Conservation (phyloP, 2,329 filamentous ascomycete species). For the Verruconis gallopava region DNA sequence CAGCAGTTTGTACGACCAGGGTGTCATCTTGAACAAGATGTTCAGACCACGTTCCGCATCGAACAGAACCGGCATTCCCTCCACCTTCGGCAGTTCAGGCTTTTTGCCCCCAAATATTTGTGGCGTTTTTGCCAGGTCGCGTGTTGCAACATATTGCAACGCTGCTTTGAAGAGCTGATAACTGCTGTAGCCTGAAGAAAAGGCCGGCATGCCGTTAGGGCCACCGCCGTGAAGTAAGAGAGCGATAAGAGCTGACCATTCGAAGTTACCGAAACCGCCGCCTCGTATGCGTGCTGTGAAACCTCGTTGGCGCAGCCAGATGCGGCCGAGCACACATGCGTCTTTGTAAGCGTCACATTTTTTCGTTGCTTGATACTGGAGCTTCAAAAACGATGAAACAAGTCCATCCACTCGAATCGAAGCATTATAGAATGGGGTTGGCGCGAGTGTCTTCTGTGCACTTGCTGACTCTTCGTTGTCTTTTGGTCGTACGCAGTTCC, state of each 20-base stretch:
- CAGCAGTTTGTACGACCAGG: constrained; percentile 67
- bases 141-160: constrained; percentile 71
- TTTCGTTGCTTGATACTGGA: constrained; percentile 56
- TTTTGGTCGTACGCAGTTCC: constrained; percentile 54
- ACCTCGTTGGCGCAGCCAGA: constrained; percentile 82
- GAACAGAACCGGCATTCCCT: constrained; percentile 56
- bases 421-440: constrained; percentile 82
- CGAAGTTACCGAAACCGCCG: constrained; percentile 86
- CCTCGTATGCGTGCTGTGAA: constrained; percentile 55
- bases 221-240: constrained; percentile 69
- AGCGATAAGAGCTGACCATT: constrained; percentile 74
- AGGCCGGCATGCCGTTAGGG: constrained; percentile 53
- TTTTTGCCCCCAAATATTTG: constrained; percentile 29
- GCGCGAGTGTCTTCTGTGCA: constrained; percentile 15
- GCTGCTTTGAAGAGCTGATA: constrained; percentile 92
- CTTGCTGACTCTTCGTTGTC: constrained; percentile 28
- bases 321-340: constrained; percentile 70
- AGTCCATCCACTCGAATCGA: constrained; percentile 67
- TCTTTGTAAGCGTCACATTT: constrained; percentile 64
- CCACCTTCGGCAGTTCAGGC: constrained; percentile 25
- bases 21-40: constrained; percentile 77
- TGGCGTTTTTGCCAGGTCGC: constrained; percentile 57
- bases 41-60: constrained; percentile 67
- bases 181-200: constrained; percentile 72
- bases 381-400: constrained; percentile 60